Percentiles rank a stretch among this genome's conserved stretches.
phyloP scores from a whole-genome alignment of 1,139 yeast genomes.

The Taphrina communis region DNA sequence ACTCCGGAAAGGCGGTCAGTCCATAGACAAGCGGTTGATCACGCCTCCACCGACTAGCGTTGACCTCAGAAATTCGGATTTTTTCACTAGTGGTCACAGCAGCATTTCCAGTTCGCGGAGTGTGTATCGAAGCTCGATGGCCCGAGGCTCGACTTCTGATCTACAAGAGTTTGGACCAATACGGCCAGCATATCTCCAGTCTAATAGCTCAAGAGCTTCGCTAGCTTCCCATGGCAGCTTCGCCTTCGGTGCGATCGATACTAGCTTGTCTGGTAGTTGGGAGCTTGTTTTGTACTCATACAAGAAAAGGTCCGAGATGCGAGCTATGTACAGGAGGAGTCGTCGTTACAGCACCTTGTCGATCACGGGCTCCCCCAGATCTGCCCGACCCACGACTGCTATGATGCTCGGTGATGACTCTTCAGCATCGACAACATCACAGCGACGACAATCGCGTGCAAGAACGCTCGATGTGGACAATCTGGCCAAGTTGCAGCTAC shows the following conservation, averaged over 20 bases:
- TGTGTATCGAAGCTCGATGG: slow-evolving; percentile 9
- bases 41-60: neutral
- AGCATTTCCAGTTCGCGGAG: slow-evolving; percentile 10
- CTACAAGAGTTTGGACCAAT: slow-evolving; percentile 4
- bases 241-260: slow-evolving; percentile 1
- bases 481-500: slow-evolving; percentile 17
- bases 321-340: slow-evolving; percentile 10
- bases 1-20: slow-evolving; percentile 8
- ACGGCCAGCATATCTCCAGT: slow-evolving; percentile 2
- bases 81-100: slow-evolving; percentile 1
- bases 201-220: slow-evolving; percentile 11
- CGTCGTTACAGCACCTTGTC: slow-evolving; percentile 15
- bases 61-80: neutral
- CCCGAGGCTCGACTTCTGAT: slow-evolving; percentile 6
- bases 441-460: slow-evolving; percentile 4
- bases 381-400: slow-evolving; percentile 18
- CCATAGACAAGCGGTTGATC: slow-evolving; percentile 2
- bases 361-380: slow-evolving; percentile 5
- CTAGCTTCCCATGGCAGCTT: slow-evolving; percentile 9
- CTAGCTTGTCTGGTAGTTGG: slow-evolving; percentile 12
- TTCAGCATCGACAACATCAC: neutral
- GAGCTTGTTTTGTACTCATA: slow-evolving; percentile 16
- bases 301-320: slow-evolving; percentile 11
- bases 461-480: slow-evolving; percentile 9
- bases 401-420: slow-evolving; percentile 16